Evolutionary conservation across 139 green algal genomes (phyloP).

Genomic region (Chlamydomonas applanata): DNA sequence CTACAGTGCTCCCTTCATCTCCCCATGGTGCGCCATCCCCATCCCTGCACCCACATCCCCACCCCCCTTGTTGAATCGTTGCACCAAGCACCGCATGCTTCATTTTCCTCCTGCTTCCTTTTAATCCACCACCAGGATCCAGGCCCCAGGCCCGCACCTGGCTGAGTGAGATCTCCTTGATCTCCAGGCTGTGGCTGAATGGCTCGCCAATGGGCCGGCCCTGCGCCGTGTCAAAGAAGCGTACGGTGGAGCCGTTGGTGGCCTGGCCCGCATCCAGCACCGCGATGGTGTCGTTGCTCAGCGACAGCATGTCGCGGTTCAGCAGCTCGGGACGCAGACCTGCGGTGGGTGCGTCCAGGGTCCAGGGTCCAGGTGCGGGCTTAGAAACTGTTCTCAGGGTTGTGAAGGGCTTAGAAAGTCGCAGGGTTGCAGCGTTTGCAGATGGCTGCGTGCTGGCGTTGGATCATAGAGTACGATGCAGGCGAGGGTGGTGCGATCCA

Average conservation of each 20-base stretch:
- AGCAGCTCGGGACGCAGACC: constrained; percentile 61
- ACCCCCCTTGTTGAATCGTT: background rate
- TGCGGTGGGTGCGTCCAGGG: no score
- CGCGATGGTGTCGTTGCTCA: constrained; percentile 71
- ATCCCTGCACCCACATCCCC: background rate
- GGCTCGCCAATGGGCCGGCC: constrained; percentile 53
- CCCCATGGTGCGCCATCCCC: background rate
- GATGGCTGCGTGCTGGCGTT: no score
- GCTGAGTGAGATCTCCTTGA: constrained; percentile 57
- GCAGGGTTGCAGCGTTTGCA: no score
- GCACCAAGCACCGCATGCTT: no score
- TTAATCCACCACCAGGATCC: background rate
- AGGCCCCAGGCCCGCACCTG: constrained; percentile 42
- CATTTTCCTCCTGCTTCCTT: background rate
- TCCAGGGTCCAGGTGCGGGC: no score
- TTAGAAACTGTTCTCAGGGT: no score
- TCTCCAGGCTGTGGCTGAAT: constrained; percentile 52
- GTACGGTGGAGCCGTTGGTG: constrained; percentile 32
- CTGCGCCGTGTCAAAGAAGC: constrained; percentile 70
- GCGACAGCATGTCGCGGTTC: constrained; percentile 52
- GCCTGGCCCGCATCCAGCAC: constrained; percentile 47
- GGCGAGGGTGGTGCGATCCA: no score
- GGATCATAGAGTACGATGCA: no score
- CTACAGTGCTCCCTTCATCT: background rate
- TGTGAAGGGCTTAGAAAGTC: no score